phyloP scores from a whole-genome alignment of 164 flowering plant genomes.

The Magnolia officinalis region DNA sequence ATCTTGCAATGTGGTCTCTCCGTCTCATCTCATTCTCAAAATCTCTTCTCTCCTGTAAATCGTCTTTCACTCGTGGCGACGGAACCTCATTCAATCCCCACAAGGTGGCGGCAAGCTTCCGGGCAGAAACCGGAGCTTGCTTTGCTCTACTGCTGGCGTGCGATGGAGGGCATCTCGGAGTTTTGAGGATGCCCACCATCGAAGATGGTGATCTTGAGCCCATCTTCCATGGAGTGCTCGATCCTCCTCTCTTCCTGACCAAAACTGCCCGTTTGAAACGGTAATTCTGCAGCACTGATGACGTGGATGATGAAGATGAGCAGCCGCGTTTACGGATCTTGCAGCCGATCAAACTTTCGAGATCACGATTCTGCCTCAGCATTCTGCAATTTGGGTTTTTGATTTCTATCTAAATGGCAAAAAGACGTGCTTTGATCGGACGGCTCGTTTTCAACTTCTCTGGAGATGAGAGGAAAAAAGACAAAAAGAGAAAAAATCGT shows the following conservation, averaged over 20 bases:
- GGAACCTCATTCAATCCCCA: constrained; percentile 95
- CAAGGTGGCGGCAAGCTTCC: constrained; percentile 91
- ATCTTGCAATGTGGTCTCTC: constrained; percentile 38
- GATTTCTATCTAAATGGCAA: not conserved
- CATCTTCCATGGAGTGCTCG: constrained; percentile 76
- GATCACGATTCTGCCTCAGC: constrained; percentile 46
- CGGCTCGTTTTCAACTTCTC: not conserved
- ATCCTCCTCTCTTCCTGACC: constrained; percentile 58
- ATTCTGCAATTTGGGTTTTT: constrained; percentile 18
- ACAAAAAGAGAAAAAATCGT: not conserved
- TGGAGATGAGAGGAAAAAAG: not conserved
- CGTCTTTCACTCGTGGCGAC: constrained; percentile 39
- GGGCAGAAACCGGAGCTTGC: constrained; percentile 66
- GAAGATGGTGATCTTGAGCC: constrained; percentile 47
- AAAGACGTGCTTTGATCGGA: not conserved
- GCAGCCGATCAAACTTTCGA: constrained; percentile 38
- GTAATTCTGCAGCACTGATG: constrained; percentile 61
- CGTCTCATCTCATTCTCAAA: constrained; percentile 30
- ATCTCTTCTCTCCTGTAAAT: constrained; percentile 26
- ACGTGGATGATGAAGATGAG: constrained; percentile 69
- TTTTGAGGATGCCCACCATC: constrained; percentile 25
- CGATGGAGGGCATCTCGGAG: constrained; percentile 37
- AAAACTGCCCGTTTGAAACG: constrained; percentile 69
- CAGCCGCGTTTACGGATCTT: constrained; percentile 84
- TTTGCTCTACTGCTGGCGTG: constrained; percentile 28